Evolutionary conservation across 768 basidiomycete genomes (phyloP).

Genomic region (Suillus placidus): DNA sequence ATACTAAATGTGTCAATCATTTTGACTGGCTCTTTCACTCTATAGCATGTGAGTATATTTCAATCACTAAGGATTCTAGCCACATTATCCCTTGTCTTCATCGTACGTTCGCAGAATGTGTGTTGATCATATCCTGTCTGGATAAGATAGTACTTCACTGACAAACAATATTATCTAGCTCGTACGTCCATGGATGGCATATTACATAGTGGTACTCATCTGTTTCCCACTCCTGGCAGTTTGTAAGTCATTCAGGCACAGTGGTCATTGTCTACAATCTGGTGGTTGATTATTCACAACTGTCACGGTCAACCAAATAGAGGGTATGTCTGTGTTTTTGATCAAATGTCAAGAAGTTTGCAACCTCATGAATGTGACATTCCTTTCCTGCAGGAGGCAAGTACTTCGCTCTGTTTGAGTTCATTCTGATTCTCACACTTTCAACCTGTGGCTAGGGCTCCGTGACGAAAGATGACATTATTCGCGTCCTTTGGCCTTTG

Average conservation of each 20-base stretch:
- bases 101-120: neutral
- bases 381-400: neutral
- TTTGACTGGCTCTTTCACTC: neutral
- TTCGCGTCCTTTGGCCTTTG: neutral
- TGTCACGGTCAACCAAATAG: neutral
- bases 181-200: neutral
- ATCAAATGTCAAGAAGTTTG: neutral
- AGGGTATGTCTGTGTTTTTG: neutral
- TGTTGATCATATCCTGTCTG: neutral
- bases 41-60: neutral
- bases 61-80: neutral
- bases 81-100: neutral
- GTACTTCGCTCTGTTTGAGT: neutral
- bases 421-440: neutral
- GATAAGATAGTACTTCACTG: neutral
- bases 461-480: fast-evolving
- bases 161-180: neutral
- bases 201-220: neutral
- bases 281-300: neutral
- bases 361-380: neutral
- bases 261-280: neutral
- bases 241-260: neutral
- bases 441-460: neutral
- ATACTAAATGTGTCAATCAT: neutral
- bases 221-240: neutral